These are phyloP conservation scores for Phytophthora megakarya DNA, from an alignment of 352 stramenopile genomes.

Conservation along the genomic window DNA sequence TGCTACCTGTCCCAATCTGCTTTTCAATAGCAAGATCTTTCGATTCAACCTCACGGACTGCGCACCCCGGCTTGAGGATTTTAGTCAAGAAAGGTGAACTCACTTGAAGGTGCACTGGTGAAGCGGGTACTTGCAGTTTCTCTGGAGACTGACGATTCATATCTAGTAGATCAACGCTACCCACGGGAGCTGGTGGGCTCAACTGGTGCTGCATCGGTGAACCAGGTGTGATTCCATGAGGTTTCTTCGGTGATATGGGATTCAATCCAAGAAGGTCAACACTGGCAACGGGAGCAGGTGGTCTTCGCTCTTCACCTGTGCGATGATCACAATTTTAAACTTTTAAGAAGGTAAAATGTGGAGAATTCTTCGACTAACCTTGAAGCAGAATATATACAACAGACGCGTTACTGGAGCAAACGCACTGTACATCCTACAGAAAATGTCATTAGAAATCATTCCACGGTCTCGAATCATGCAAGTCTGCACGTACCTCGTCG, in stretches of 20 bases:
- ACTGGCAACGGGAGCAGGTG: slow-evolving; percentile 8
- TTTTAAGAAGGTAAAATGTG: not conserved
- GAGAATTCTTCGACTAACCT: slow-evolving; percentile 12
- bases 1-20: slow-evolving; percentile 71
- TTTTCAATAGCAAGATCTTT: slow-evolving; percentile 52
- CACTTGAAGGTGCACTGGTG: not conserved
- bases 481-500: slow-evolving; percentile 25
- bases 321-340: not conserved
- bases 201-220: slow-evolving; percentile 10
- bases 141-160: slow-evolving; percentile 18
- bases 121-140: slow-evolving; percentile 4
- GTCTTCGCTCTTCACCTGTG: slow-evolving; percentile 14
- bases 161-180: slow-evolving; percentile 40
- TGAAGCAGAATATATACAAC: slow-evolving; percentile 40
- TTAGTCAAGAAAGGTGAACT: slow-evolving; percentile 14
- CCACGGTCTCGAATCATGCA: not conserved
- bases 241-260: slow-evolving; percentile 6
- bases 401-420: slow-evolving; percentile 25
- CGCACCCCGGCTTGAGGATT: slow-evolving; percentile 29
- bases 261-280: slow-evolving; percentile 44
- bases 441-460: not conserved
- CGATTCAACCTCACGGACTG: slow-evolving; percentile 38
- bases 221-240: not conserved
- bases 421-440: slow-evolving; percentile 26
- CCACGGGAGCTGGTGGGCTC: slow-evolving; percentile 9